Evolutionary conservation across 805 yeast species (phyloP).

Genomic region (Cyberlindnera xylosilytica): DNA sequence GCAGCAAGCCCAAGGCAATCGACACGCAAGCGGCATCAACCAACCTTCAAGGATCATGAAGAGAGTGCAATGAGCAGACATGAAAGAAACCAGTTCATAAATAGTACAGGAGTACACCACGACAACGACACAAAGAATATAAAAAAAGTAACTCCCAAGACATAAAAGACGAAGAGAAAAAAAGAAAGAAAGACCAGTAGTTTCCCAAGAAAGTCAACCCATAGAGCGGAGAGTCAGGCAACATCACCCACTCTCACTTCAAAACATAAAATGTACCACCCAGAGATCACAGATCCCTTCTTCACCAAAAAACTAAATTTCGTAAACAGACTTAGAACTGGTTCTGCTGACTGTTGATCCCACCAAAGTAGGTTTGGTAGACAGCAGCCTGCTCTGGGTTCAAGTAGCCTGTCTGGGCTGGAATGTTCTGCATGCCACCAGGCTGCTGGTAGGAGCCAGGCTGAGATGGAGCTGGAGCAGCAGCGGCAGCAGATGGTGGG

Average conservation of each 20-base stretch:
- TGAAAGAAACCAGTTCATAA: too few species aligned
- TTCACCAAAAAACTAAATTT: neutral
- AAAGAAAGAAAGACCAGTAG: neutral
- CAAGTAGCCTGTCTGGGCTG: slow-evolving; percentile 43
- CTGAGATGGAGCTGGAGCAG: slow-evolving; percentile 19
- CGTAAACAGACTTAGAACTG: slow-evolving; percentile 35
- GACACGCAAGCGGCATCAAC: too few species aligned
- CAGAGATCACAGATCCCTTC: too few species aligned
- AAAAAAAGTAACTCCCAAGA: too few species aligned
- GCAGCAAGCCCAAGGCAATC: too few species aligned
- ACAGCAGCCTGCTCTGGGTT: slow-evolving; percentile 50
- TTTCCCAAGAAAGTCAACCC: too few species aligned
- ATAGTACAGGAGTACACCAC: too few species aligned
- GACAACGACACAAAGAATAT: neutral
- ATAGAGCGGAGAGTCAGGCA: too few species aligned
- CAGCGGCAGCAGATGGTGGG: slow-evolving; percentile 21
- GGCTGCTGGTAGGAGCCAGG: slow-evolving; percentile 41
- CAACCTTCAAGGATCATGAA: too few species aligned
- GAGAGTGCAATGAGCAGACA: too few species aligned
- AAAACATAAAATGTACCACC: too few species aligned
- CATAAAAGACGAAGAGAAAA: neutral
- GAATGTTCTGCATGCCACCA: slow-evolving; percentile 36
- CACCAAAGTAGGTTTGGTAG: slow-evolving; percentile 62
- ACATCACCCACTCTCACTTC: too few species aligned
- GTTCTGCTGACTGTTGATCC: slow-evolving; percentile 55